Conservation (phyloP, 768 basidiomycete species). For the Tulasnella sp. region DNA sequence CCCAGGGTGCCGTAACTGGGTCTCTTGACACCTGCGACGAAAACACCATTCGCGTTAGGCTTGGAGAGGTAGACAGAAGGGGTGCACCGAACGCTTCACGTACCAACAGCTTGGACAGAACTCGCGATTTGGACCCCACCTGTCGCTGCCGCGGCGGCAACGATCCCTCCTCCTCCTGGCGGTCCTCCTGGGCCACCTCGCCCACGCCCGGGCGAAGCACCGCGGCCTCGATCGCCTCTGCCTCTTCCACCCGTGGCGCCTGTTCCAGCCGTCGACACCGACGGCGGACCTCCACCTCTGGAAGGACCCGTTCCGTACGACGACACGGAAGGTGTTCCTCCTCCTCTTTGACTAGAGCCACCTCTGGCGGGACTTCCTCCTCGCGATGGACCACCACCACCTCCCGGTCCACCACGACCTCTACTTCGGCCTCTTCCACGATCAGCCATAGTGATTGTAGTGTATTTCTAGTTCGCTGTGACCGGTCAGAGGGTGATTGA, state of each 20-base stretch:
- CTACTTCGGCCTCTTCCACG: background rate
- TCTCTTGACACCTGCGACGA: constrained; percentile 40
- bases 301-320: background rate
- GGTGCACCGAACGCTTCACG: background rate
- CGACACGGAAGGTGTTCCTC: background rate
- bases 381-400: background rate
- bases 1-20: constrained; percentile 61
- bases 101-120: background rate
- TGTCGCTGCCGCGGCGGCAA: background rate
- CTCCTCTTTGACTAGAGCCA: background rate
- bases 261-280: background rate
- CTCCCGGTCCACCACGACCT: constrained; percentile 12
- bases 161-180: background rate
- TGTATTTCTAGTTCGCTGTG: too few species aligned
- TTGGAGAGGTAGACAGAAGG: background rate
- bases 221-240: background rate
- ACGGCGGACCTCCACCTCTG: background rate
- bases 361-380: background rate
- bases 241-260: background rate
- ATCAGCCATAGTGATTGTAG: background rate
- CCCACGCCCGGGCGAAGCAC: background rate
- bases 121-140: background rate
- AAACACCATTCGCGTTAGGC: background rate
- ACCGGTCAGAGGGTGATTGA: too few species aligned
- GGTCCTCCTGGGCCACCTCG: background rate